Conservation (phyloP, 1,284 basidiomycete species). For the Acaromyces ingoldii region DNA sequence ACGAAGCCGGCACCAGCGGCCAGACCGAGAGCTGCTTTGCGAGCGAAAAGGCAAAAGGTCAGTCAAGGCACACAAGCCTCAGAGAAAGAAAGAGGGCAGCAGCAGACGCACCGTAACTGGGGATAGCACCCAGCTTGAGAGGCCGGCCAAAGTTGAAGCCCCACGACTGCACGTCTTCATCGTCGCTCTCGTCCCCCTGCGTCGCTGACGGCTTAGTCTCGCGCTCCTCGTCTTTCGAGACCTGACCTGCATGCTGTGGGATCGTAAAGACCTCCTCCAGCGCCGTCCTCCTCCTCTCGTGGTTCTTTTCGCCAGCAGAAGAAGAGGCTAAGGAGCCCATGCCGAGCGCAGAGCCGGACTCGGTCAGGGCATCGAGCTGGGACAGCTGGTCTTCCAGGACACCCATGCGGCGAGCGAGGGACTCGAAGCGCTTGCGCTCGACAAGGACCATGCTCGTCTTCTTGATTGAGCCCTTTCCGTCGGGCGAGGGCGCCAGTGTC, state of each 20-base stretch:
- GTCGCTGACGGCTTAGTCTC: not conserved
- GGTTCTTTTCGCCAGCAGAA: not conserved
- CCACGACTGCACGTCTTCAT: not conserved
- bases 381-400: slow-evolving; percentile 21
- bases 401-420: slow-evolving; percentile 32
- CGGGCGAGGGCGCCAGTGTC: slow-evolving; percentile 24
- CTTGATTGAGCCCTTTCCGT: slow-evolving; percentile 35
- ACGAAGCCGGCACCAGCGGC: slow-evolving; percentile 8
- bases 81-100: not conserved
- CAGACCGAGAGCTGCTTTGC: slow-evolving; percentile 6
- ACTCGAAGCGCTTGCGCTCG: slow-evolving; percentile 35
- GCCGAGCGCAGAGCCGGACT: not conserved
- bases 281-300: not conserved
- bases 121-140: not conserved
- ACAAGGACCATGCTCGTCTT: slow-evolving; percentile 41
- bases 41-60: slow-evolving; percentile 5
- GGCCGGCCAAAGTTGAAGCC: not conserved
- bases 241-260: not conserved
- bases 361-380: not conserved
- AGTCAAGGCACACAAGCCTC: not conserved
- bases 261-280: slow-evolving; percentile 4
- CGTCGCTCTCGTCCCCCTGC: not conserved
- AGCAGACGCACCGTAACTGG: not conserved
- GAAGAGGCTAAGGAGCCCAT: not conserved
- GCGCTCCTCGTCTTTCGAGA: not conserved